Percentiles rank a stretch among this genome's conserved stretches.
Conservation (phyloP, 176 grass and related monocot genomes). For the Canna indica region DNA sequence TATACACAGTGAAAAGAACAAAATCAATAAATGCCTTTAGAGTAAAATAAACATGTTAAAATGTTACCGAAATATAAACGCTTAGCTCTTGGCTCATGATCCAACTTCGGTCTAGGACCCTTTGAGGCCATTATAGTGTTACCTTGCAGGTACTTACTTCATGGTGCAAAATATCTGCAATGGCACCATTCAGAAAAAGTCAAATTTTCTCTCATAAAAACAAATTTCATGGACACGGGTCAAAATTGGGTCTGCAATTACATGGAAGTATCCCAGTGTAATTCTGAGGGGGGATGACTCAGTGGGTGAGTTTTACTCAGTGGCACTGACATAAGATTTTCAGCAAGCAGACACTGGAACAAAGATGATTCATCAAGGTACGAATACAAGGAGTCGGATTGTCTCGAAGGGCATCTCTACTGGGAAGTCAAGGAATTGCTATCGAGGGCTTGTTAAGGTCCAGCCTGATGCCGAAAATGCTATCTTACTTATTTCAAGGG, state of each 20-base stretch:
- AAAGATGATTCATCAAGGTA: slow-evolving; percentile 92
- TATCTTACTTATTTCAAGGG: too few species aligned
- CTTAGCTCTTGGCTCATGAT: slow-evolving; percentile 87
- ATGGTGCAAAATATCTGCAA: slow-evolving; percentile 11
- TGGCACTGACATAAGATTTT: slow-evolving; percentile 82
- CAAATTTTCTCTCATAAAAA: neutral
- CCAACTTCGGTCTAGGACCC: slow-evolving; percentile 79
- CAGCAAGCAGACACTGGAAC: slow-evolving; percentile 96
- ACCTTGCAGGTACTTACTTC: slow-evolving; percentile 16
- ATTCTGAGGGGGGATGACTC: slow-evolving; percentile 67
- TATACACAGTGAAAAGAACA: neutral
- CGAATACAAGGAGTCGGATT: slow-evolving; percentile 76
- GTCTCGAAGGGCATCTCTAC: slow-evolving; percentile 95
- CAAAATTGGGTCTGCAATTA: slow-evolving; percentile 91
- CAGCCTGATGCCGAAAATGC: slow-evolving; percentile 61
- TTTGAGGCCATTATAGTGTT: slow-evolving; percentile 82
- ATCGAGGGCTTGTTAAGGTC: slow-evolving; percentile 82
- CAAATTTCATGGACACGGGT: slow-evolving; percentile 96
- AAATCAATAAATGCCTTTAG: neutral
- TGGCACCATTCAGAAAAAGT: neutral
- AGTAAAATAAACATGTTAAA: neutral
- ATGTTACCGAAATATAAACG: slow-evolving; percentile 20
- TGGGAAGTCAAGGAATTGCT: slow-evolving; percentile 94
- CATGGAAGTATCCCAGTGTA: slow-evolving; percentile 95
- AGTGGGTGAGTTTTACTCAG: slow-evolving; percentile 88